Evolutionary conservation across 1,139 yeast genomes (phyloP).

Genomic region (Chernovozyma aurita): DNA sequence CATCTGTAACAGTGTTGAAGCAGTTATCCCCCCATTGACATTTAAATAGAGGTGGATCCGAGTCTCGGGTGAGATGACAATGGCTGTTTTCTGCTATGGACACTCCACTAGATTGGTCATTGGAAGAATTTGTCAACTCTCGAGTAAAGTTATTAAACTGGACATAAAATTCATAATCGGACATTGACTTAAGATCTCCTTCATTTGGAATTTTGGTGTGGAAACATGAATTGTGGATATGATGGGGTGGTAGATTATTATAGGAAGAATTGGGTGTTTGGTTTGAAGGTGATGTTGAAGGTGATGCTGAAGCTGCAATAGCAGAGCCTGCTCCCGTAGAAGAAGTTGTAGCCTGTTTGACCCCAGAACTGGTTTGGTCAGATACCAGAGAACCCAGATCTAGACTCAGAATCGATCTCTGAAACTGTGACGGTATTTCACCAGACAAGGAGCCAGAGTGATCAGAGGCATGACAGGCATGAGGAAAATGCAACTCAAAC

Average conservation of each 20-base stretch:
- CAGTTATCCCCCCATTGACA: conserved; percentile 60
- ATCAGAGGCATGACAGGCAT: conserved; percentile 28
- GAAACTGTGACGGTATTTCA: not conserved
- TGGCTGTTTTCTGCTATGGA: not conserved
- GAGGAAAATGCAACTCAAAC: conserved; percentile 31
- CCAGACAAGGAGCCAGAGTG: not conserved
- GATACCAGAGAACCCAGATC: not conserved
- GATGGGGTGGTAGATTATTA: conserved; percentile 13
- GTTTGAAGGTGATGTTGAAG: not conserved
- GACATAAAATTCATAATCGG: conserved; percentile 41
- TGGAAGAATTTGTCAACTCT: not conserved
- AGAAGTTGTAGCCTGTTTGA: not conserved
- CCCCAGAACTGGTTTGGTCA: too few relatives aligned
- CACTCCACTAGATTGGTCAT: not conserved
- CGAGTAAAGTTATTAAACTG: conserved; percentile 33
- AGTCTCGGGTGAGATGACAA: not conserved
- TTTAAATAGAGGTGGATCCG: conserved; percentile 11
- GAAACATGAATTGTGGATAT: conserved; percentile 43
- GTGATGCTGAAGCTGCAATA: conserved; percentile 1
- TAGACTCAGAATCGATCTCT: not conserved
- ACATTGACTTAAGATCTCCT: conserved; percentile 16
- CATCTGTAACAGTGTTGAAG: conserved; percentile 33
- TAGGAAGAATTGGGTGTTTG: not conserved
- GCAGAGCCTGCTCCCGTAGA: not conserved
- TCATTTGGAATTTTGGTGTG: conserved; percentile 38